phyloP scores from a whole-genome alignment of 2,329 filamentous ascomycete species.

The Cordyceps sp. region DNA sequence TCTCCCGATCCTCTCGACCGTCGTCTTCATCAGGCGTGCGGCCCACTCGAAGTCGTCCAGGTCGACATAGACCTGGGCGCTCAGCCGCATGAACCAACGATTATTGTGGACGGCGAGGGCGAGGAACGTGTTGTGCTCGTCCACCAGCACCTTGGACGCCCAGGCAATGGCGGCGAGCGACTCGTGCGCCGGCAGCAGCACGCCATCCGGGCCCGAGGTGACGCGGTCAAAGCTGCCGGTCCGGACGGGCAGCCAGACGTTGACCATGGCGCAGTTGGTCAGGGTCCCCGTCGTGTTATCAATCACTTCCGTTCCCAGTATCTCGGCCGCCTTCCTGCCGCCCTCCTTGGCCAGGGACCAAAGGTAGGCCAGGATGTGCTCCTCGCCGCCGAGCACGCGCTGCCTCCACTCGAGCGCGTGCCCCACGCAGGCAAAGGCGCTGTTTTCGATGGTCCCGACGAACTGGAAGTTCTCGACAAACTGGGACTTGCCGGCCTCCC shows the following conservation, averaged over 20 bases:
- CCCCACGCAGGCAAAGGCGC: background rate
- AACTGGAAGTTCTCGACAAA: background rate
- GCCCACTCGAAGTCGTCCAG: constrained; percentile 1
- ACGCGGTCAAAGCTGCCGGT: background rate
- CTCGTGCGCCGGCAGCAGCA: background rate
- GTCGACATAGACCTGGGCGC: background rate
- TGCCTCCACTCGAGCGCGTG: background rate
- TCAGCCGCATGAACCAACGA: background rate
- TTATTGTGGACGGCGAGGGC: background rate
- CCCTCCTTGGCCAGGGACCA: background rate
- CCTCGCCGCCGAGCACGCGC: background rate
- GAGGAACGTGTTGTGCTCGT: background rate
- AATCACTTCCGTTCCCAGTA: background rate
- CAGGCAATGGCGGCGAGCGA: background rate
- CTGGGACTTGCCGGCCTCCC: background rate
- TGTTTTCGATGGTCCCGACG: background rate
- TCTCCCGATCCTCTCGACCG: background rate
- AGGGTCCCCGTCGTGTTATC: background rate
- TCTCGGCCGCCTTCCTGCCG: background rate
- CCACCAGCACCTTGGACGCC: background rate
- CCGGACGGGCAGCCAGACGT: constrained; percentile 1
- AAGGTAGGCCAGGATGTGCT: background rate
- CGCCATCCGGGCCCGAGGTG: background rate
- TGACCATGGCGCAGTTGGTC: constrained; percentile 1
- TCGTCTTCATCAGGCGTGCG: background rate